Evolutionary conservation across 1,139 yeast genomes (phyloP).

Genomic region (Hemisphaericaspora xylofermentans): DNA sequence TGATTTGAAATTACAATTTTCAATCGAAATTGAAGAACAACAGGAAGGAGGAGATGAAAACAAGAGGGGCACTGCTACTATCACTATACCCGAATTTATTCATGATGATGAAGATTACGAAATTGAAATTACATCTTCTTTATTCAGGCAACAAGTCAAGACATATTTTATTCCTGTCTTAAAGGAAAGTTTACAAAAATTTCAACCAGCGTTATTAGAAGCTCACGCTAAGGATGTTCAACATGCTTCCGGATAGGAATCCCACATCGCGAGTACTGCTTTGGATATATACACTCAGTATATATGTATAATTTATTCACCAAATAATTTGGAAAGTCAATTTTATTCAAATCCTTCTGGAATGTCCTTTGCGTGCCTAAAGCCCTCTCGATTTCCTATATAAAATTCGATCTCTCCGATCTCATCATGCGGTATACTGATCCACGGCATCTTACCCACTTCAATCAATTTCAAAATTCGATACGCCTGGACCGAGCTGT

Average conservation of each 20-base stretch:
- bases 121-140: slow-evolving; percentile 47
- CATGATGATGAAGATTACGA: slow-evolving; percentile 68
- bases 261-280: background rate
- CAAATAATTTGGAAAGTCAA: no score
- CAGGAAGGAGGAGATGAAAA: slow-evolving; percentile 22
- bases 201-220: slow-evolving; percentile 59
- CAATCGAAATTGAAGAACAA: slow-evolving; percentile 35
- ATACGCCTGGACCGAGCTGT: slow-evolving; percentile 78
- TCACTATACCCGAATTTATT: slow-evolving; percentile 62
- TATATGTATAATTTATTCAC: background rate
- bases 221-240: slow-evolving; percentile 64
- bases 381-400: slow-evolving; percentile 54
- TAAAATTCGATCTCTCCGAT: slow-evolving; percentile 65
- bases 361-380: slow-evolving; percentile 78
- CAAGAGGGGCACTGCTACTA: slow-evolving; percentile 33
- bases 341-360: slow-evolving; percentile 74
- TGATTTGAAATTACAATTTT: slow-evolving; percentile 57
- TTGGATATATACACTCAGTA: background rate
- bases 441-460: slow-evolving; percentile 70
- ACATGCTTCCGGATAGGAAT: slow-evolving; percentile 31
- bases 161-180: slow-evolving; percentile 52
- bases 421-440: slow-evolving; percentile 44
- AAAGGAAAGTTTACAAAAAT: slow-evolving; percentile 46
- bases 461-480: slow-evolving; percentile 67
- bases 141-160: slow-evolving; percentile 38